A percentile compares a stretch with the other conserved stretches of the same genome.
phyloP scores from a whole-genome alignment of 1,284 basidiomycete species.

The Sphaerobolus stellatus region DNA sequence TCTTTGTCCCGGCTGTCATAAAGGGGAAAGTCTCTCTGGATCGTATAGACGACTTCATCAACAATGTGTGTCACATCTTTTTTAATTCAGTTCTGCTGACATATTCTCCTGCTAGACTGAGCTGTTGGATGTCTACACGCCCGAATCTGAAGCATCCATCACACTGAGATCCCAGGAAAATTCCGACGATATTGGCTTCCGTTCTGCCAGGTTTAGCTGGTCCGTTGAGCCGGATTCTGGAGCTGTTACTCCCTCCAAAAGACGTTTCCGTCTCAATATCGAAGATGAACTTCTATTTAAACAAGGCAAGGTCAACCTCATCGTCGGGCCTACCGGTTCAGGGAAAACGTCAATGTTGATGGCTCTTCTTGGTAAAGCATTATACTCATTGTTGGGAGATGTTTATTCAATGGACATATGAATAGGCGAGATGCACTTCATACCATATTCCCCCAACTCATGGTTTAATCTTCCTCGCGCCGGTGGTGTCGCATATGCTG shows the following conservation, averaged over 20 bases:
- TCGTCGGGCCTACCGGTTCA: constrained; percentile 61
- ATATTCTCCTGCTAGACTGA: constrained; percentile 40
- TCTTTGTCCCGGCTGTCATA: constrained; percentile 2
- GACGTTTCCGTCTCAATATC: constrained; percentile 39
- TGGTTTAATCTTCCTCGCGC: constrained; percentile 68
- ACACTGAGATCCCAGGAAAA: constrained; percentile 23
- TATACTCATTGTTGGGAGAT: not conserved
- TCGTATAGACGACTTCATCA: constrained; percentile 47
- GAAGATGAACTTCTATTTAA: constrained; percentile 57
- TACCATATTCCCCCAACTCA: constrained; percentile 49
- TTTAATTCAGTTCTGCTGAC: no score
- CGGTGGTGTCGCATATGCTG: constrained; percentile 69
- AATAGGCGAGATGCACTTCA: constrained; percentile 61
- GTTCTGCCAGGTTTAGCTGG: constrained; percentile 46
- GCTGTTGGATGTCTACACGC: constrained; percentile 48
- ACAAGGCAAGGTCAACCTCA: constrained; percentile 57
- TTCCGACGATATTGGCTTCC: constrained; percentile 38
- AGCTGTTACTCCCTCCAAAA: constrained; percentile 19
- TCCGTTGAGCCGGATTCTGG: constrained; percentile 33
- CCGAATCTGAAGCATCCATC: constrained; percentile 30
- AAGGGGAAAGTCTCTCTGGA: constrained; percentile 48
- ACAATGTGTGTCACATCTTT: constrained; percentile 26
- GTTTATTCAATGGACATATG: constrained; percentile 15
- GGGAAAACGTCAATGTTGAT: constrained; percentile 54
- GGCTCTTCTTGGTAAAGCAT: constrained; percentile 49